Conservation (phyloP, 1,284 basidiomycete genomes). For the Pulchroboletus neoregius region DNA sequence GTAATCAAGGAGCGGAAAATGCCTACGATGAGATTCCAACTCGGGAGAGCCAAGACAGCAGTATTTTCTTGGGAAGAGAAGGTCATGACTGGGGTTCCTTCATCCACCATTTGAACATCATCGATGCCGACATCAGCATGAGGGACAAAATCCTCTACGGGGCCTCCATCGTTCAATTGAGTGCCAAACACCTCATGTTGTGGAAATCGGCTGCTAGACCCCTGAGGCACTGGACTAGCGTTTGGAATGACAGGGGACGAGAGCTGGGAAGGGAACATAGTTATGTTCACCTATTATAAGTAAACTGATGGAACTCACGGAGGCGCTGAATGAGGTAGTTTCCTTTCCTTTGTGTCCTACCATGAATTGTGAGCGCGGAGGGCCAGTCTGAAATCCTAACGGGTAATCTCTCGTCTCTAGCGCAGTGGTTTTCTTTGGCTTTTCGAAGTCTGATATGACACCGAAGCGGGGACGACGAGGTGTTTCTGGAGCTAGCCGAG, state of each 20-base stretch:
- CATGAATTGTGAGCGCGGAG: constrained; percentile 21
- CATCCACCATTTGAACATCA: constrained; percentile 28
- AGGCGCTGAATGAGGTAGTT: constrained; percentile 1
- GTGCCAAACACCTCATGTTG: constrained; percentile 14
- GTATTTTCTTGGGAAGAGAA: constrained; percentile 29
- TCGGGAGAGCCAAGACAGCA: constrained; percentile 37
- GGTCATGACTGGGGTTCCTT: constrained; percentile 8
- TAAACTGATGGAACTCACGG: constrained; percentile 9
- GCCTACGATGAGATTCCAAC: constrained; percentile 56
- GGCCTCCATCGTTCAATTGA: constrained; percentile 13
- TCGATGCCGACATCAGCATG: constrained; percentile 10
- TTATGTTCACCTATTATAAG: neutral
- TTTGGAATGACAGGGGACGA: constrained; percentile 6
- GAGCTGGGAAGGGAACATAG: constrained; percentile 4
- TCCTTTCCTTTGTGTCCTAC: constrained; percentile 23
- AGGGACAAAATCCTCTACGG: constrained; percentile 15
- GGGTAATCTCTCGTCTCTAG: constrained; percentile 19
- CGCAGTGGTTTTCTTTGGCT: constrained; percentile 12
- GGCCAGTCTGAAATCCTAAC: constrained; percentile 20
- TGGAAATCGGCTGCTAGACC: constrained; percentile 5
- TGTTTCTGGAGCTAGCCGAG: constrained; percentile 33
- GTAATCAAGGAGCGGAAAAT: neutral
- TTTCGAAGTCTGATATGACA: constrained; percentile 23
- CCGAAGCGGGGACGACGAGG: constrained; percentile 37
- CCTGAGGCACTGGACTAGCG: constrained; percentile 4